Base-by-base conservation (phyloP, 2,329 filamentous ascomycete genomes). In the Fusarium stilboides region DNA sequence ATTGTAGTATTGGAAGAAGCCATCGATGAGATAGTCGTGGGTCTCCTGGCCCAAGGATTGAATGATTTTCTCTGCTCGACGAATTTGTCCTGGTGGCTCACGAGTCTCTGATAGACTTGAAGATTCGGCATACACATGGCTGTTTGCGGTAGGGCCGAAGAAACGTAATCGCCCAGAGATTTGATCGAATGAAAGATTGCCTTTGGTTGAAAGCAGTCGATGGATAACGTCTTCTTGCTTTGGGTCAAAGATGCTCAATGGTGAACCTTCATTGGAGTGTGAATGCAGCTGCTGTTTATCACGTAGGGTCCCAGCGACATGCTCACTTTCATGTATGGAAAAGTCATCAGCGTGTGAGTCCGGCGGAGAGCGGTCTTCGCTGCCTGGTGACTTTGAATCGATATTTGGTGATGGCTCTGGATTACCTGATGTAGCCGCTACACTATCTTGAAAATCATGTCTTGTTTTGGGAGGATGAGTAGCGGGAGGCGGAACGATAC, bases 1-100 rank as follows among this genome's bases (percentile, higher is more conserved):
- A 62, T 88, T 87, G 74, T 86, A 87, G 65, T 81, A 80, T 19
- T 80, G 76, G 81, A 86, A 87, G 72, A 87, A 87, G 36, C 82
- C 77, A 19, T 80, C 76, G 77, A 87, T 83, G 1, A 88, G 80
- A 58, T 87, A 85, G 55, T 86, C 83, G 54, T 87, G 83, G 1
- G 85, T 87, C 43, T 81, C 79, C 6, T 79, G 55, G 0, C 80
- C 79, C 9, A 87, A 75, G 0, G 81, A 81, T 6, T 80, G 77
- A 26, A 87, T 84, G 22, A 85, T 82, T 20, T 81, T 81, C 65
- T 85, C 82, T 0, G 83, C 83, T 42, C 84, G 77, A 9, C 81
- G 80, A 12, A 80, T 77, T 59, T 85, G 84, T 55, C 86, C 84
- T 0, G 81, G 77, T 6, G 80, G 77, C 57, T 84, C 82, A 15